Evolutionary conservation across 1,284 basidiomycete genomes (phyloP), one percentile per base, ranked within the genome.

Genomic region (Naganishia cerealis): DNA sequence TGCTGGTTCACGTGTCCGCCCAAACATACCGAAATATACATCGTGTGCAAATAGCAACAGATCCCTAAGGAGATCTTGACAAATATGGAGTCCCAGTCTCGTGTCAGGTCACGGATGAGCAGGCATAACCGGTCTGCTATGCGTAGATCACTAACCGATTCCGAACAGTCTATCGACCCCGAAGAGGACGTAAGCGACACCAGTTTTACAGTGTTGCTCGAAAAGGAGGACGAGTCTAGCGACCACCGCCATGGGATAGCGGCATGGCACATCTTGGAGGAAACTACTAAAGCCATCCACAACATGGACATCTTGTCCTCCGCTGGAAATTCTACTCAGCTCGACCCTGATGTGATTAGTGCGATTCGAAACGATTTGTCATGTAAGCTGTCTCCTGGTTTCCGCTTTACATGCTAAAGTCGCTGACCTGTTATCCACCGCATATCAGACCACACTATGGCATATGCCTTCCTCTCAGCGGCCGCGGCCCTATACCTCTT

Each of bases 401-500:
- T 38, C 10, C 36, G 21, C 16, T 3, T 2, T 40, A 18, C 39
- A 0, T 39, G 56, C 16, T 40, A 24, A n/a, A 13, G 3, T 29
- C 33, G 15, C n/a, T 42, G 16, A 46, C 8, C 8, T 42, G 40
- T 16, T 16, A 42, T 16, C 12, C 24, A 13, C n/a, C 29, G 43
- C 18, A 7, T 18, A 4, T 33, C 42, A 48, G 61, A 63, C 24
- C 50, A 57, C n/a, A 67, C 57, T 18, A 67, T 67, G 66, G 57
- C 66, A n/a, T 39, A 55, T 21, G 56, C 59, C 21, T 67, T 78
- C 48, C 69, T 74, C 24, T 71, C 77, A 13, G 72, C 71, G 1
- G 63, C 74, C 13, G 72, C 68, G 0, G 75, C 52, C 4, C 65
- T 81, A 18, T 67, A 78, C 10, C 66, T 72, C 40, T 39, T 77